Base-by-base conservation (phyloP, 1,139 yeast species). In the Yamadazyma taylorii region DNA sequence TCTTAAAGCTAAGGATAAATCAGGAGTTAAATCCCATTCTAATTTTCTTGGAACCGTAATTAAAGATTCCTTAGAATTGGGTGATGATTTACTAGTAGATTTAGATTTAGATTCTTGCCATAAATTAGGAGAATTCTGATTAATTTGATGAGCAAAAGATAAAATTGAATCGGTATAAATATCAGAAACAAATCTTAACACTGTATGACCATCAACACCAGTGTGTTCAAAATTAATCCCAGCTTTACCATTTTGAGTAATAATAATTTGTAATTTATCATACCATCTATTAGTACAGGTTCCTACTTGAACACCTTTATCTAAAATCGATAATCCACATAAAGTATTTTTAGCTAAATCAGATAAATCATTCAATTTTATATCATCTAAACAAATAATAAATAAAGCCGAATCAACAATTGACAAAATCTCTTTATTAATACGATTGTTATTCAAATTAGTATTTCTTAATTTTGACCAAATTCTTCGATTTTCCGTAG, bases 211-310 rank as follows among this genome's bases (percentile, higher is more conserved):
- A 63, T 89, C 97, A 24, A 89, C 95, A 52, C 96, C 96, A 0
- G 96, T 89, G 56, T 89, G 96, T 57, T 89, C 97, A 57, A 89
- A 89, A 60, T 89, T 89, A 51, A 89, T 82, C 28, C 97, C 97
- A 1, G 95, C 96, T 59, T 86, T 86, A 26, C 95, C 96, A 59
- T 88, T 87, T 56, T 81, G 80, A n/a, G 96, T 87, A 36, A 89
- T 80, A 40, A 89, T 89, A 47, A 89, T 74, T 61, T 89, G 97
- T 46, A 89, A 66, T 63, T 89, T 89, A 62, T 89, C 96, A 58
- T 88, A 89, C 96, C 96, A 89, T 58, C 97, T 73, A 61, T 89
- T 89, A 27, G 96, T 85, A 63, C 96, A 88, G 9, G 96, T 88
- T 45, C 97, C 97, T 25, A 85, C 84, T 63, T 89, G 96, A 35